Evolutionary conservation across 208 protist genomes (phyloP).

Genomic region (Crithidia fasciculata): DNA sequence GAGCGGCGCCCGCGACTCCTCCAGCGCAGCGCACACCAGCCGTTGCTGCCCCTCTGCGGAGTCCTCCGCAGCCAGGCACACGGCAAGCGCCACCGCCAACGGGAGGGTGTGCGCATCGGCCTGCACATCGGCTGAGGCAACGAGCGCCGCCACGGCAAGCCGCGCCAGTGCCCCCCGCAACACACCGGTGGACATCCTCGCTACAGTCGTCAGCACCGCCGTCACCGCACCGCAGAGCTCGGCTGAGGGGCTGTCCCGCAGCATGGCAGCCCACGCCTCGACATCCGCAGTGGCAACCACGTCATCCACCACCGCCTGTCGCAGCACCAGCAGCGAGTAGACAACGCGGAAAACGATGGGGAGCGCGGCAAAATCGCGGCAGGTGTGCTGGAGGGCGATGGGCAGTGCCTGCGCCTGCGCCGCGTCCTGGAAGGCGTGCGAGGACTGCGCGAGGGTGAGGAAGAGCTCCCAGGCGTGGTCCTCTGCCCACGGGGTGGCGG

Average conservation of each 20-base stretch:
- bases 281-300: constrained; percentile 27
- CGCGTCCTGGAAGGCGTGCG: constrained; percentile 21
- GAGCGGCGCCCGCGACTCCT: neutral
- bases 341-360: constrained; percentile 51
- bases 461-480: constrained; percentile 85
- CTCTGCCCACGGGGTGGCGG: constrained; percentile 69
- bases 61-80: constrained; percentile 12
- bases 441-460: constrained; percentile 48
- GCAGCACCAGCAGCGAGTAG: constrained; percentile 59
- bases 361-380: constrained; percentile 59
- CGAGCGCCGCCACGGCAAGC: constrained; percentile 18
- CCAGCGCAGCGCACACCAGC: constrained; percentile 9
- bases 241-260: constrained; percentile 35
- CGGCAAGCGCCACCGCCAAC: constrained; percentile 13
- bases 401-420: constrained; percentile 43
- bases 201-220: constrained; percentile 37
- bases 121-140: constrained; percentile 48
- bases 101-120: constrained; percentile 28
- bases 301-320: constrained; percentile 29
- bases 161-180: constrained; percentile 31
- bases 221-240: constrained; percentile 40
- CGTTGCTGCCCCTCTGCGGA: constrained; percentile 6
- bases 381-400: constrained; percentile 53
- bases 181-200: constrained; percentile 23
- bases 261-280: constrained; percentile 33